Conservation (phyloP, 1,284 basidiomycete genomes). For the Ustilago vetiveriae region DNA sequence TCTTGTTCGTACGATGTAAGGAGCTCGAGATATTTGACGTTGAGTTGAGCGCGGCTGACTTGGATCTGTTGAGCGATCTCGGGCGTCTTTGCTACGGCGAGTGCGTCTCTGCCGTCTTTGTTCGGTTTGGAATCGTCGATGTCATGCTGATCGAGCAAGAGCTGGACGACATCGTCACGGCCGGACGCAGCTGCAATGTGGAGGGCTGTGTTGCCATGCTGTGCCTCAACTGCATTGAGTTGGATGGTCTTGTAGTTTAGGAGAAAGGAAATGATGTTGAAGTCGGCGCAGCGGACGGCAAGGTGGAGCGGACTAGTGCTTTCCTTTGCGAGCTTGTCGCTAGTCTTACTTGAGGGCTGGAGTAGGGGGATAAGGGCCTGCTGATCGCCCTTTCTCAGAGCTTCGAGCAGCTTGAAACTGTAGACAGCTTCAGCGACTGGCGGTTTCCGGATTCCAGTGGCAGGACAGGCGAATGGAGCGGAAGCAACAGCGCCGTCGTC, state of each 20-base stretch:
- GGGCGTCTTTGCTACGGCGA: constrained; percentile 76
- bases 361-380: constrained; percentile 64
- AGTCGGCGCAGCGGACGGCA: constrained; percentile 81
- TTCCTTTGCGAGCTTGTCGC: constrained; percentile 37
- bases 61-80: constrained; percentile 78
- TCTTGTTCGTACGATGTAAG: constrained; percentile 69
- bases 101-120: constrained; percentile 75
- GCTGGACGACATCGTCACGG: constrained; percentile 76
- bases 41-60: constrained; percentile 80
- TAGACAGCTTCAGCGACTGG: constrained; percentile 51
- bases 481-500: not conserved
- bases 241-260: constrained; percentile 75
- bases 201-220: constrained; percentile 77
- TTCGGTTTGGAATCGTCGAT: constrained; percentile 85
- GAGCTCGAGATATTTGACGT: constrained; percentile 78
- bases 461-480: not conserved
- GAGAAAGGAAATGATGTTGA: constrained; percentile 72
- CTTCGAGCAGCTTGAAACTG: constrained; percentile 81
- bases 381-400: constrained; percentile 70
- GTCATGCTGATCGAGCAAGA: constrained; percentile 71
- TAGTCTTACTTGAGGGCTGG: constrained; percentile 9
- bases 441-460: not conserved
- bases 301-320: constrained; percentile 77
- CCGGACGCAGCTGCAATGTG: constrained; percentile 87
- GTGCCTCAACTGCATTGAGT: constrained; percentile 59